A percentile compares a stretch with the other conserved stretches of the same genome.
These are phyloP conservation scores for Coelastrella sp. DNA, from an alignment of 139 green algal species.

Conservation along the genomic window DNA sequence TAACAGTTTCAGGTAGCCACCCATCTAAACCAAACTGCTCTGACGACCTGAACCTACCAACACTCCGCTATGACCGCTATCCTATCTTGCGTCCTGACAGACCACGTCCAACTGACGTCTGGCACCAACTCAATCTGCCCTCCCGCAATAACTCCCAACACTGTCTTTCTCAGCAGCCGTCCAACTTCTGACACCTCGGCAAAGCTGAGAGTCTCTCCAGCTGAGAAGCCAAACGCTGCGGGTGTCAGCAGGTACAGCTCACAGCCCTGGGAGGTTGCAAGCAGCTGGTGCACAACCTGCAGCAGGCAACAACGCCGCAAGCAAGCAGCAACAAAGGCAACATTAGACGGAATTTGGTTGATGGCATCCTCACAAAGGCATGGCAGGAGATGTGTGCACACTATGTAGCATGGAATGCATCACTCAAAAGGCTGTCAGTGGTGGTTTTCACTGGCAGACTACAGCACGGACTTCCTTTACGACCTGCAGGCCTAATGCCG, in stretches of 20 bases:
- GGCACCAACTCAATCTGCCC: constrained; percentile 5
- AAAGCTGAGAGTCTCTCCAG: background rate
- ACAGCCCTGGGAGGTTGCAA: constrained; percentile 14
- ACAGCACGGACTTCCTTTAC: no score
- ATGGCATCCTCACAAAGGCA: no score
- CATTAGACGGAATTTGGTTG: no score
- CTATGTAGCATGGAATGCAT: no score
- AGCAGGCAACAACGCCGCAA: background rate
- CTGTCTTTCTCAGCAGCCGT: constrained; percentile 13
- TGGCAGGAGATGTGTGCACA: no score
- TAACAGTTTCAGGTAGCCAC: no score
- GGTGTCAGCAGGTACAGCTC: constrained; percentile 25
- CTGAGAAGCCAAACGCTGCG: background rate
- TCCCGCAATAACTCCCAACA: background rate
- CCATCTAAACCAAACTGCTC: background rate
- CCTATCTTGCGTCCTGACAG: background rate
- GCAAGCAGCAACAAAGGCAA: background rate
- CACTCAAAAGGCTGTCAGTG: no score
- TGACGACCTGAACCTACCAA: constrained; percentile 1
- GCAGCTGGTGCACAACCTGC: constrained; percentile 22
- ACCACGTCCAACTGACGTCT: background rate
- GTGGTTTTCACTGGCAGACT: no score
- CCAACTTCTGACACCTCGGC: constrained; percentile 32
- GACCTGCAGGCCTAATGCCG: no score
- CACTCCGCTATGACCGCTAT: constrained; percentile 13